phyloP scores from a whole-genome alignment of 208 protist species.

The Naegleria gruberi region DNA sequence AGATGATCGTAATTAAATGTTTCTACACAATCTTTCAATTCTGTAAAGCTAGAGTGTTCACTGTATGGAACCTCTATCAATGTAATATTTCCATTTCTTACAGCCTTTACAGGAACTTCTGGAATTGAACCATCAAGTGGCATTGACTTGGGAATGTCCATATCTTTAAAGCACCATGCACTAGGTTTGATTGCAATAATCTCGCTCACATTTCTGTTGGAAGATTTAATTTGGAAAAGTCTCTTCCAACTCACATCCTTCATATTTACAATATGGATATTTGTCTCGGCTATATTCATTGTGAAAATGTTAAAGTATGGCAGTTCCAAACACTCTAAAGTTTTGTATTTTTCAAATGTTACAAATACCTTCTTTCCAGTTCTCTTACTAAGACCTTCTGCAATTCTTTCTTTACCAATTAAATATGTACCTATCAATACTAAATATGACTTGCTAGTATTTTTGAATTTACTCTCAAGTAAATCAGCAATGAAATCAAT shows the following conservation, averaged over 20 bases:
- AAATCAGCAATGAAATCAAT: constrained; percentile 14
- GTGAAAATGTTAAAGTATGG: not conserved
- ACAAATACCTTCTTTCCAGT: not conserved
- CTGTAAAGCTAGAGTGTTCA: constrained; percentile 20
- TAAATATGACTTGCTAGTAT: not conserved
- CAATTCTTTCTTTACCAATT: constrained; percentile 25
- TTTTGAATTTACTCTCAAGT: not conserved
- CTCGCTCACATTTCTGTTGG: not conserved
- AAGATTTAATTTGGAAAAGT: not conserved
- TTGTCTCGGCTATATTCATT: not conserved
- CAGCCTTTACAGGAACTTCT: not conserved
- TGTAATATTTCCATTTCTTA: not conserved
- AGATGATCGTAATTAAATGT: not conserved
- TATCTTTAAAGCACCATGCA: constrained; percentile 11
- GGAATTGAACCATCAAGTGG: not conserved
- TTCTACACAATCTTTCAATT: constrained; percentile 2
- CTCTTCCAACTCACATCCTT: not conserved
- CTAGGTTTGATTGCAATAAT: constrained; percentile 10
- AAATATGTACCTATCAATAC: constrained; percentile 22
- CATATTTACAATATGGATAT: constrained; percentile 5
- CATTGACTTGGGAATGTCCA: not conserved
- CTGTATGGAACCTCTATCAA: not conserved
- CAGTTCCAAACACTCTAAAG: not conserved
- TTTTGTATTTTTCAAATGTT: not conserved
- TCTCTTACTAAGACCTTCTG: not conserved